These are phyloP conservation scores for Dipteronia sinensis DNA, from an alignment of 345 rosid species.

Conservation along the genomic window DNA sequence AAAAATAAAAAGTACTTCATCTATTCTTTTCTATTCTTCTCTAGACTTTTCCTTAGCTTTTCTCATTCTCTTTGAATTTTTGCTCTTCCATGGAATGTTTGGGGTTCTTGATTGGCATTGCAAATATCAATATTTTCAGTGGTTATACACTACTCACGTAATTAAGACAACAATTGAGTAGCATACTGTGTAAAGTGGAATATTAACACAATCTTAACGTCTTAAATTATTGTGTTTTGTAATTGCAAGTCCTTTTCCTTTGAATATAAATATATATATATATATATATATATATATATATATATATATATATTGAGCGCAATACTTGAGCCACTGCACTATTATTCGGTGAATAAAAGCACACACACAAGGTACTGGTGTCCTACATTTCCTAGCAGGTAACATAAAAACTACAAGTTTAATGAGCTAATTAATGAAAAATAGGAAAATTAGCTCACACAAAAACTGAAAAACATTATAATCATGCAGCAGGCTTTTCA, in stretches of 20 bases:
- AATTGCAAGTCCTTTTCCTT: slow-evolving; percentile 15
- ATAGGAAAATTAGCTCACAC: no score
- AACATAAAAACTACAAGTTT: no score
- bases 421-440: no score
- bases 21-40: no score
- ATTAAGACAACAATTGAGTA: slow-evolving; percentile 10
- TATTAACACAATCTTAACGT: neutral
- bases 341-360: neutral
- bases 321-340: neutral
- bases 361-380: neutral
- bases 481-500: neutral
- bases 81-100: neutral
- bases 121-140: slow-evolving; percentile 15
- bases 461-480: no score
- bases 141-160: neutral
- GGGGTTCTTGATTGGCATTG: slow-evolving; percentile 11
- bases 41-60: no score
- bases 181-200: neutral
- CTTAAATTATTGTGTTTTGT: neutral
- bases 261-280: neutral
- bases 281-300: no score
- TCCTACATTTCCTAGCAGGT: no score
- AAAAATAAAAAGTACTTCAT: neutral
- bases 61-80: slow-evolving; percentile 24
- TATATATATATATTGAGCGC: no score